phyloP scores from a whole-genome alignment of 768 basidiomycete species.

The Tricholoma bakamatsutake region DNA sequence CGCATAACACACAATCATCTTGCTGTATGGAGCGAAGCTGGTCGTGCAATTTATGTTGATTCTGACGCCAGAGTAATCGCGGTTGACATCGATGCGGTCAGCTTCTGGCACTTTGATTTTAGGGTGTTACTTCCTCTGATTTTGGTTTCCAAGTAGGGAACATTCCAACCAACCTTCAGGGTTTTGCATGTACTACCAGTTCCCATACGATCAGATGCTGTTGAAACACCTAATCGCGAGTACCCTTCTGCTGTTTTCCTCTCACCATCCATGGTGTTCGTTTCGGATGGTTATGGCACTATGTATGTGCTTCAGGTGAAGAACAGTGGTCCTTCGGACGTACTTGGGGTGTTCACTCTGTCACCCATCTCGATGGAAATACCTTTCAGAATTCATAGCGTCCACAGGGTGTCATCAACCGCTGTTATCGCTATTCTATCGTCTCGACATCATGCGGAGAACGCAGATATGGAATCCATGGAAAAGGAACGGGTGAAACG shows the following conservation, averaged over 20 bases:
- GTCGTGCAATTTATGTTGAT: constrained; percentile 64
- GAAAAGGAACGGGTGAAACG: constrained; percentile 21
- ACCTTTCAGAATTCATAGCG: constrained; percentile 27
- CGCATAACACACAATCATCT: constrained; percentile 85
- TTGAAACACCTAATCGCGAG: constrained; percentile 46
- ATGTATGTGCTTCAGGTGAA: constrained; percentile 54
- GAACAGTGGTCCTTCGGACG: constrained; percentile 30
- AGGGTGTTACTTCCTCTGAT: constrained; percentile 7
- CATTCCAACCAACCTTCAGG: constrained; percentile 44
- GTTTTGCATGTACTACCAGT: constrained; percentile 56
- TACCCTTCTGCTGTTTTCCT: constrained; percentile 70
- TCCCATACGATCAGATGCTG: constrained; percentile 37
- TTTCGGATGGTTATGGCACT: constrained; percentile 67
- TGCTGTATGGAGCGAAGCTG: constrained; percentile 36
- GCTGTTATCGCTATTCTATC: constrained; percentile 49
- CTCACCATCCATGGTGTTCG: constrained; percentile 40
- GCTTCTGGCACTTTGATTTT: constrained; percentile 17
- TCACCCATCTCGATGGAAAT: constrained; percentile 32
- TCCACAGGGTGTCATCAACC: constrained; percentile 30
- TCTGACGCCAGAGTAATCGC: constrained; percentile 52
- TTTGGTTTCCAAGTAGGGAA: constrained; percentile 39
- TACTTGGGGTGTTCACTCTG: constrained; percentile 51
- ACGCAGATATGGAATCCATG: constrained; percentile 12
- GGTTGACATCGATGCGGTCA: constrained; percentile 54
- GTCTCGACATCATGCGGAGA: constrained; percentile 41